A percentile compares a stretch with the other conserved stretches of the same genome.
Conservation (phyloP, 257 asterid species). For the Nicotiana noctiflora region DNA sequence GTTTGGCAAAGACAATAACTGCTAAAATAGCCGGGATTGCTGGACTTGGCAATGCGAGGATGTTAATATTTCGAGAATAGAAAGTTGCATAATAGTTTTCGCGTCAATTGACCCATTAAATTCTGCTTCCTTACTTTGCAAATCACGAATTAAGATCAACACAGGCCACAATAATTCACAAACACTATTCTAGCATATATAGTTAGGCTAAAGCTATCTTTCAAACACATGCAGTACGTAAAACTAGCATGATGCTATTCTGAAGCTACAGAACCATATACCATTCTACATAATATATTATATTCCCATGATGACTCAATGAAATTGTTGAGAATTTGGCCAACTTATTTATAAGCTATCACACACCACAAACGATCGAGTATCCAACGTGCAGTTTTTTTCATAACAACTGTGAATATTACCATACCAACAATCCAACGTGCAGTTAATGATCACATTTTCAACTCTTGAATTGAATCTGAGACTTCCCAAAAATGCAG, state of each 20-base stretch:
- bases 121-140: neutral
- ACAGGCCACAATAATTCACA: neutral
- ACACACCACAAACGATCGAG: neutral
- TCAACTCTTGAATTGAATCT: no score
- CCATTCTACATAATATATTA: neutral
- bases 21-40: no score
- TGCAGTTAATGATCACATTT: constrained; percentile 10
- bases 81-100: neutral
- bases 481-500: neutral
- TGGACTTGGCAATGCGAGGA: no score
- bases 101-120: neutral
- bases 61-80: neutral
- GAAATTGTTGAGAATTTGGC: neutral
- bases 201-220: neutral
- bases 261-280: neutral
- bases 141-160: neutral
- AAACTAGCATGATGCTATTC: neutral
- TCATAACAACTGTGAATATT: no score
- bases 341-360: neutral
- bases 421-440: constrained; percentile 11
- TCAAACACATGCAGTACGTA: neutral
- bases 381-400: no score
- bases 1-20: no score
- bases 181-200: neutral
- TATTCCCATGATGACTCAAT: neutral